Percentiles rank a stretch among this genome's conserved stretches.
Conservation (phyloP, 2,329 filamentous ascomycete genomes). For the Acarospora socialis region DNA sequence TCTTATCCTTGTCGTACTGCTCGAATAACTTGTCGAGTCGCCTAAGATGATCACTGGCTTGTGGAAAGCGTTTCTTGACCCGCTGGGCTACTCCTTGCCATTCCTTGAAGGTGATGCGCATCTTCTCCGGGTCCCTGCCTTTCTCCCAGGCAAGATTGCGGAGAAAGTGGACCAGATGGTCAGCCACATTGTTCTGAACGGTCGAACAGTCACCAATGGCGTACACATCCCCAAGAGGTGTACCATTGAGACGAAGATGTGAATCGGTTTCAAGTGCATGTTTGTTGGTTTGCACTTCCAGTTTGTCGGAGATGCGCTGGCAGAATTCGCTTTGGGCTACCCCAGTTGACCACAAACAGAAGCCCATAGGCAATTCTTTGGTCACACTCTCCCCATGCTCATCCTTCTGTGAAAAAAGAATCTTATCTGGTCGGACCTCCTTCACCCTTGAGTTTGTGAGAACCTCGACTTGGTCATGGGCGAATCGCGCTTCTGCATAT, state of each 20-base stretch:
- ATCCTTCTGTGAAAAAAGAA: slow-evolving; percentile 73
- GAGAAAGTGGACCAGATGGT: slow-evolving; percentile 80
- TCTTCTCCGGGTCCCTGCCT: slow-evolving; percentile 75
- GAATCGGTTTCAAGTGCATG: slow-evolving; percentile 91
- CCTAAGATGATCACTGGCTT: slow-evolving; percentile 72
- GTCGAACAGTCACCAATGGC: slow-evolving; percentile 93
- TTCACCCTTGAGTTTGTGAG: slow-evolving; percentile 87
- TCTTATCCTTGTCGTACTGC: slow-evolving; percentile 85
- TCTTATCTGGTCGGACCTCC: slow-evolving; percentile 70
- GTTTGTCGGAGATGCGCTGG: slow-evolving; percentile 60
- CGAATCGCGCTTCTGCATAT: slow-evolving; percentile 83
- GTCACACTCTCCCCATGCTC: slow-evolving; percentile 59
- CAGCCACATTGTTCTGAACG: slow-evolving; percentile 91
- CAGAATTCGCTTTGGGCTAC: slow-evolving; percentile 67
- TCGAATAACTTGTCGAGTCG: slow-evolving; percentile 83
- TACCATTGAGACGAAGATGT: slow-evolving; percentile 75
- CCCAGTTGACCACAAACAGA: slow-evolving; percentile 96
- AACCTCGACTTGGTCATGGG: slow-evolving; percentile 80
- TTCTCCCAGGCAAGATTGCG: slow-evolving; percentile 83
- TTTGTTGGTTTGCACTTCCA: slow-evolving; percentile 68
- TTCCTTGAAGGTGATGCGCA: slow-evolving; percentile 73
- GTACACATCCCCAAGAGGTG: slow-evolving; percentile 87
- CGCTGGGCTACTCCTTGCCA: slow-evolving; percentile 75
- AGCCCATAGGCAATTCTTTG: slow-evolving; percentile 90
- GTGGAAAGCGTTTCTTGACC: slow-evolving; percentile 80